phyloP scores from a whole-genome alignment of 208 protist genomes.

The Leishmania amazonensis region DNA sequence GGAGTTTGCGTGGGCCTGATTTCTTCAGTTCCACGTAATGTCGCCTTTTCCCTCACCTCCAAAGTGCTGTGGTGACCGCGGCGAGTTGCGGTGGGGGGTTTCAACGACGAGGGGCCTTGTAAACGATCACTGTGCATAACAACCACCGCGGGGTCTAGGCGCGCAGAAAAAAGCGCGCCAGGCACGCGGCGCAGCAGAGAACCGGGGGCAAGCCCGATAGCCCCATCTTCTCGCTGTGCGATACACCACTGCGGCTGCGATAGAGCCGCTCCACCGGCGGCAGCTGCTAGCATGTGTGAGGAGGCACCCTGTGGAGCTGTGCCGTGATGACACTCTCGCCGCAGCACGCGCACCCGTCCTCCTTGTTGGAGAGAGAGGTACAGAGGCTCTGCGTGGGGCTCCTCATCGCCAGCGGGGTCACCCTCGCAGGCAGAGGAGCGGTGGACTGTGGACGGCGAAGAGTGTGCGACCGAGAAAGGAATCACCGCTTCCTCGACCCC shows the following conservation, averaged over 20 bases:
- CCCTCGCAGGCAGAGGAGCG: neutral
- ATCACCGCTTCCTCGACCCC: slow-evolving; percentile 34
- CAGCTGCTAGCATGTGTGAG: neutral
- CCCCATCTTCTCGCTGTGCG: slow-evolving; percentile 42
- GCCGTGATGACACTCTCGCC: slow-evolving; percentile 21
- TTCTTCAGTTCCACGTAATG: neutral
- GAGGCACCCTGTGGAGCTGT: neutral
- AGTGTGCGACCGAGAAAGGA: slow-evolving; percentile 29
- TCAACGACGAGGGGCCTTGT: neutral
- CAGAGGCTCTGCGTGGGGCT: slow-evolving; percentile 6
- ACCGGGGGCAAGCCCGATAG: slow-evolving; percentile 39
- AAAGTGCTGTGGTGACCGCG: neutral
- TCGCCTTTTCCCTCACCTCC: neutral
- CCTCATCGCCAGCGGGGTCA: neutral
- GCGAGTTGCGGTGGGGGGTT: neutral
- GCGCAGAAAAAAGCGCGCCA: slow-evolving; percentile 7
- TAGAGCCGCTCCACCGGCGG: neutral
- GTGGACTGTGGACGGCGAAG: neutral
- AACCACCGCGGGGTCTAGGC: neutral
- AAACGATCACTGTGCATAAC: neutral
- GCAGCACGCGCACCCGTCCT: slow-evolving; percentile 40
- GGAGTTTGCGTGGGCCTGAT: neutral
- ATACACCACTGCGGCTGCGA: slow-evolving; percentile 44
- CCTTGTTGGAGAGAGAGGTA: slow-evolving; percentile 32
- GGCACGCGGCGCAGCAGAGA: slow-evolving; percentile 21